Conservation (phyloP, 208 protist genomes). For the Trypanosoma cruzi region DNA sequence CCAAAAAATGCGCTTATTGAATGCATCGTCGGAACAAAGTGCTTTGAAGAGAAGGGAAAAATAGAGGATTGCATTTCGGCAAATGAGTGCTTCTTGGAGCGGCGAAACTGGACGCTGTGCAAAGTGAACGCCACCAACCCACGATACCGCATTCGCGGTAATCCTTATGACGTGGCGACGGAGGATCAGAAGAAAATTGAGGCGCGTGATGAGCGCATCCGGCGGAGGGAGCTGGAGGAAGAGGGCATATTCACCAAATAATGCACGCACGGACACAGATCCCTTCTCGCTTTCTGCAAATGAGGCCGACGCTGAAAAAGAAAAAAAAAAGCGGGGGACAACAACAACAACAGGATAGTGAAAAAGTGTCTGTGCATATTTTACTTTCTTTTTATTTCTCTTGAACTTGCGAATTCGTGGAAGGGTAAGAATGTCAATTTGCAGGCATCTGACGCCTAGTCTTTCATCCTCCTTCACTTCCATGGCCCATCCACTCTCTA, state of each 20-base stretch:
- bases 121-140: slow-evolving; percentile 92
- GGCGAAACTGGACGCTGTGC: slow-evolving; percentile 88
- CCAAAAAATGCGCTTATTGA: slow-evolving; percentile 89
- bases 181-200: slow-evolving; percentile 91
- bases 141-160: slow-evolving; percentile 81
- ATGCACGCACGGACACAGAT: neutral
- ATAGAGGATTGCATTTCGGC: slow-evolving; percentile 79
- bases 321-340: too few relatives aligned
- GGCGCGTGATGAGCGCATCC: slow-evolving; percentile 81
- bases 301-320: too few relatives aligned
- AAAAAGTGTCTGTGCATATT: neutral
- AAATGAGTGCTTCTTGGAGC: slow-evolving; percentile 85
- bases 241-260: slow-evolving; percentile 71
- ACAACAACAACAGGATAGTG: neutral
- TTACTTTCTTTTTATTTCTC: neutral
- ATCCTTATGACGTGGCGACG: slow-evolving; percentile 87
- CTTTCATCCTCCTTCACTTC: neutral
- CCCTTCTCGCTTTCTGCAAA: neutral
- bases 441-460: slow-evolving; percentile 1
- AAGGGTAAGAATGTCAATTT: neutral
- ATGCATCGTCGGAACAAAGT: slow-evolving; percentile 85
- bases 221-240: slow-evolving; percentile 77
- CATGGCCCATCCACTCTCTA: neutral
- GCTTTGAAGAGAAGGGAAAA: slow-evolving; percentile 80
- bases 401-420: neutral